phyloP scores from a whole-genome alignment of 495 filamentous ascomycete species.

The Penicillium macrosclerotiorum region DNA sequence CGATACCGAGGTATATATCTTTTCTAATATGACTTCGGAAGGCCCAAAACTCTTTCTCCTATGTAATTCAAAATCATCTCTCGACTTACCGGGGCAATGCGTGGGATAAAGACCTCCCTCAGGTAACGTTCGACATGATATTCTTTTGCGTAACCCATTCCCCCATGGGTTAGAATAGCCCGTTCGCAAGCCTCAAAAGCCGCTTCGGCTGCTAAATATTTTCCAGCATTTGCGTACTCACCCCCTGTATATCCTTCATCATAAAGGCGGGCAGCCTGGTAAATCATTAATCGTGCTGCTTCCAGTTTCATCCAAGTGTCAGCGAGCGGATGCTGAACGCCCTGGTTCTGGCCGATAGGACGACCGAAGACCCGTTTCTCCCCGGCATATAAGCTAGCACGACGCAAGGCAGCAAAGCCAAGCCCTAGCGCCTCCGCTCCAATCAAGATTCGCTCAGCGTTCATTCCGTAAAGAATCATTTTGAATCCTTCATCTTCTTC shows the following conservation, averaged over 20 bases:
- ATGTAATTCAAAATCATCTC: constrained; percentile 82
- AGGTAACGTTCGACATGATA: constrained; percentile 78
- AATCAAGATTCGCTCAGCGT: constrained; percentile 71
- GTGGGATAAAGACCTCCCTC: constrained; percentile 68
- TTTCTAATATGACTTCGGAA: constrained; percentile 53
- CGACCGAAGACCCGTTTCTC: constrained; percentile 66
- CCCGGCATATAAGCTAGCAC: constrained; percentile 62
- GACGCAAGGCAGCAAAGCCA: constrained; percentile 66
- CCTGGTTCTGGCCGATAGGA: constrained; percentile 71
- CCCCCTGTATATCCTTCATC: constrained; percentile 40
- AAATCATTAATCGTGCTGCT: constrained; percentile 71
- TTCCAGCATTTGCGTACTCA: constrained; percentile 37
- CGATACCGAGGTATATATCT: no score
- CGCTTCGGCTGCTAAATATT: constrained; percentile 76
- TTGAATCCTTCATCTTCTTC: constrained; percentile 69
- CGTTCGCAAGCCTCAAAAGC: constrained; percentile 71
- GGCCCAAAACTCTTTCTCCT: constrained; percentile 60
- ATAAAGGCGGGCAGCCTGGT: constrained; percentile 72
- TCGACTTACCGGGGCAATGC: constrained; percentile 70
- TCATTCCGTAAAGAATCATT: constrained; percentile 78
- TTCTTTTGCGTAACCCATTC: constrained; percentile 77
- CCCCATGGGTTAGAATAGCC: constrained; percentile 63
- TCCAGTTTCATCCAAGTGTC: constrained; percentile 74
- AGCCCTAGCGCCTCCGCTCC: constrained; percentile 74
- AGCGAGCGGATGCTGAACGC: constrained; percentile 70